Conservation (phyloP, 2,329 filamentous ascomycete genomes). For the Penicillium sp. region DNA sequence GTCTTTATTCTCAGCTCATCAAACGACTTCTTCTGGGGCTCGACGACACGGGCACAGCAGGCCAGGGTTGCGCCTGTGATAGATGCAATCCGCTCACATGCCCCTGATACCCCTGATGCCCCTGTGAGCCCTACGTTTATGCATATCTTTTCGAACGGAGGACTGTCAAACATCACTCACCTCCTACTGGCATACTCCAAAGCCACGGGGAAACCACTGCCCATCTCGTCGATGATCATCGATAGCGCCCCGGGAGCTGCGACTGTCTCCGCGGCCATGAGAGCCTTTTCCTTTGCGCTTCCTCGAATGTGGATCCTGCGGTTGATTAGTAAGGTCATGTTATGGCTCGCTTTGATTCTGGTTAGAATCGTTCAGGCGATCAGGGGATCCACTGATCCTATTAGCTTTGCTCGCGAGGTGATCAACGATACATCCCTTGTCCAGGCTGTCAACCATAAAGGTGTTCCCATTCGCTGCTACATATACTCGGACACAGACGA, state of each 20-base stretch:
- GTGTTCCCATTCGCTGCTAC: slow-evolving; percentile 30
- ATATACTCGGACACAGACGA: slow-evolving; percentile 40
- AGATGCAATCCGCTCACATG: slow-evolving; percentile 28
- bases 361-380: slow-evolving; percentile 18
- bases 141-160: slow-evolving; percentile 51
- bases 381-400: slow-evolving; percentile 20
- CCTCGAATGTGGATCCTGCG: slow-evolving; percentile 30
- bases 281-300: slow-evolving; percentile 35
- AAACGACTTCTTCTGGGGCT: slow-evolving; percentile 31
- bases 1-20: slow-evolving; percentile 39
- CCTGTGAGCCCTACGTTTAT: slow-evolving; percentile 32
- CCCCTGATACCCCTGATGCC: slow-evolving; percentile 11
- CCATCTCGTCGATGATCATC: slow-evolving; percentile 40
- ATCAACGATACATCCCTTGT: slow-evolving; percentile 32
- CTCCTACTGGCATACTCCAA: slow-evolving; percentile 38
- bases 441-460: slow-evolving; percentile 5
- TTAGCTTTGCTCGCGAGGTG: slow-evolving; percentile 25
- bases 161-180: slow-evolving; percentile 37
- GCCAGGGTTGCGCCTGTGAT: slow-evolving; percentile 33
- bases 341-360: slow-evolving; percentile 24
- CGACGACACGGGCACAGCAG: slow-evolving; percentile 21
- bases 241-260: slow-evolving; percentile 45
- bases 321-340: slow-evolving; percentile 22
- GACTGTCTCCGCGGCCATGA: slow-evolving; percentile 23
- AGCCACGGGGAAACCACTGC: slow-evolving; percentile 32